phyloP scores from a whole-genome alignment of 306 rosid species.

The Hylodesmum podocarpum region DNA sequence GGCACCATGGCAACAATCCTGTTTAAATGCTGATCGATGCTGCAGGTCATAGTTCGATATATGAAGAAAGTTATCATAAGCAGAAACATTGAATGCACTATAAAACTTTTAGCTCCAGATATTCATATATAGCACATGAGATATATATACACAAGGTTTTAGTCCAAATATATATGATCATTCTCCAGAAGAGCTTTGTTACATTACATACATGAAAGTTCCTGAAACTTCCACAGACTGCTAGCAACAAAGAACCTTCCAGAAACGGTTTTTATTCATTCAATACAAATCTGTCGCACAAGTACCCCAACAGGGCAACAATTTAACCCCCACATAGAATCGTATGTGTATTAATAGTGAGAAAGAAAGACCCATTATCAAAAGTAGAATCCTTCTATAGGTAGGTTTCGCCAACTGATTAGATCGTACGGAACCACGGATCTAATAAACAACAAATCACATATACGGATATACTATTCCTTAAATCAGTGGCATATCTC shows the following conservation, averaged over 20 bases:
- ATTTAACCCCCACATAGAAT: slow-evolving; percentile 27
- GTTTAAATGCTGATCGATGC: background rate
- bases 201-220: background rate
- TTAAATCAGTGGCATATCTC: background rate
- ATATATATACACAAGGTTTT: background rate
- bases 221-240: background rate
- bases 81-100: background rate
- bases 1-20: background rate
- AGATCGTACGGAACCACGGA: background rate
- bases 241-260: background rate
- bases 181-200: background rate
- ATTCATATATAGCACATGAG: background rate
- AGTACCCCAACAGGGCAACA: background rate
- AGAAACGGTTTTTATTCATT: slow-evolving; percentile 1
- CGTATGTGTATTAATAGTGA: background rate
- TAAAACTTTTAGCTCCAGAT: background rate
- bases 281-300: slow-evolving; percentile 2
- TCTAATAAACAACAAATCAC: background rate
- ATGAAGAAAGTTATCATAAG: slow-evolving; percentile 5
- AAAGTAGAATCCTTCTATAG: slow-evolving; percentile 11
- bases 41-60: background rate
- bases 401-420: background rate
- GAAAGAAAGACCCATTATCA: slow-evolving; percentile 13
- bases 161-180: background rate
- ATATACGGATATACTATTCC: background rate